Base-by-base conservation (phyloP, 495 filamentous ascomycete genomes). In the Hyaloscypha bicolor region DNA sequence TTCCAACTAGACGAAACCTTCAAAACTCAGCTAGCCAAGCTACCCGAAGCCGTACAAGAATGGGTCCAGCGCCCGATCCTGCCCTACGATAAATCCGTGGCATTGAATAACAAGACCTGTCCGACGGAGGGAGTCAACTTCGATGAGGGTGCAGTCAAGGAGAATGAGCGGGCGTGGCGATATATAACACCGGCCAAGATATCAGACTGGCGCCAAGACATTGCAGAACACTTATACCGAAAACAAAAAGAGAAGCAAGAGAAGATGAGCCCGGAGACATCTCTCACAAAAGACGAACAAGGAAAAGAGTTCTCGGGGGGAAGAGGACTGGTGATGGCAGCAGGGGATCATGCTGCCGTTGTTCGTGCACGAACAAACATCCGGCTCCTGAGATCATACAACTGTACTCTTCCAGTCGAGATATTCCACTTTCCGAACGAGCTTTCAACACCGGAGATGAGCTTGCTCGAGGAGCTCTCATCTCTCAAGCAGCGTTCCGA, bases 281-380 rank as follows among this genome's bases (percentile, higher is more conserved):
- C 12, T 12, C 35, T 37, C 16, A 6, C 42, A 19, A 19, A 4
- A 48, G 42, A 48, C 11, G 42, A 12, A 48, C 11, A 48, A 16
- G 16, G 11, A 57, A 31, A n/a, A 21, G 55, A 9, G 55, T 2
- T n/a, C 8, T 30, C 2, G 55, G 21, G 22, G 19, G 55, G 55
- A 29, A 30, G 55, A 57, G 55, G 55, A 57, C 29, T 57, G 9
- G 55, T 57, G 6, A 57, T 57, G 55, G 55, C 55, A 57, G 55
- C 55, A 29, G 55, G 55, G 16, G 55, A 57, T 14, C 21, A 12
- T 22, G 25, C 12, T 14, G 9, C 55, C 32, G 55, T 31, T n/a
- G 6, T 9, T 1, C 55, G 55, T 11, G 55, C 25, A 57, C 55
- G 55, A 57, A 57, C 55, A 57, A 57, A 57, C 21, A 57, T 57